Percentiles rank a stretch among this genome's conserved stretches.
These are phyloP conservation scores for Sporothrix humicola DNA, from an alignment of 2,329 filamentous ascomycete species.

Conservation along the genomic window DNA sequence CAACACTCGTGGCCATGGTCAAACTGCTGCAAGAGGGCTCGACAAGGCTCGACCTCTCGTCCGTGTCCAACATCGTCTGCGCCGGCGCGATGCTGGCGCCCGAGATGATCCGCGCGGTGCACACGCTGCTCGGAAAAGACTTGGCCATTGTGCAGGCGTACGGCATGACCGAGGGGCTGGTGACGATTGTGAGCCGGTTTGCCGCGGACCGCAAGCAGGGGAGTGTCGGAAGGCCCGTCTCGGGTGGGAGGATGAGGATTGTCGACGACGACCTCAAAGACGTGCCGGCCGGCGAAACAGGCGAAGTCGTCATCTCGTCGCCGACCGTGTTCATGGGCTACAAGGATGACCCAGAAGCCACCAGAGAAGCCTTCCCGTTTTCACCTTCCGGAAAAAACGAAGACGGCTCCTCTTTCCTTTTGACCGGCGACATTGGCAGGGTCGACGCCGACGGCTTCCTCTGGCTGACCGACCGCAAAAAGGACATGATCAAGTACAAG, in stretches of 20 bases:
- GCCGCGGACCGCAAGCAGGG: conserved; percentile 1
- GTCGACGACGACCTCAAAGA: conserved; percentile 22
- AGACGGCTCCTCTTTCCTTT: not conserved
- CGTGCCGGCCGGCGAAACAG: not conserved
- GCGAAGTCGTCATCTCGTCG: conserved; percentile 19
- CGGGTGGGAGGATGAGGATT: not conserved
- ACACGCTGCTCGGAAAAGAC: not conserved
- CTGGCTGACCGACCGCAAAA: conserved; percentile 30
- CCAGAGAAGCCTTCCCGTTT: not conserved
- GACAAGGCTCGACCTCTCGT: not conserved
- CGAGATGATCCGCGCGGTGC: conserved; percentile 23
- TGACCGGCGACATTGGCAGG: conserved; percentile 19
- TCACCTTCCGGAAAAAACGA: not conserved
- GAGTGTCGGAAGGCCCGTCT: conserved; percentile 6
- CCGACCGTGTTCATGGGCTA: conserved; percentile 23
- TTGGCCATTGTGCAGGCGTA: conserved; percentile 22
- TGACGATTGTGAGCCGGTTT: conserved; percentile 7
- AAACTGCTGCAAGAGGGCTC: not conserved
- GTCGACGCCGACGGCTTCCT: conserved; percentile 21
- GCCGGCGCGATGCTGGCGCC: conserved; percentile 21
- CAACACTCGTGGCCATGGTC: conserved; percentile 29
- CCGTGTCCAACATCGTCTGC: not conserved
- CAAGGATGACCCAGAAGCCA: not conserved
- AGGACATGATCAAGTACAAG: conserved; percentile 31
- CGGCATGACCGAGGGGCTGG: conserved; percentile 26